Conservation (phyloP, 1,284 basidiomycete species). For the Apiotrichum laibachii region DNA sequence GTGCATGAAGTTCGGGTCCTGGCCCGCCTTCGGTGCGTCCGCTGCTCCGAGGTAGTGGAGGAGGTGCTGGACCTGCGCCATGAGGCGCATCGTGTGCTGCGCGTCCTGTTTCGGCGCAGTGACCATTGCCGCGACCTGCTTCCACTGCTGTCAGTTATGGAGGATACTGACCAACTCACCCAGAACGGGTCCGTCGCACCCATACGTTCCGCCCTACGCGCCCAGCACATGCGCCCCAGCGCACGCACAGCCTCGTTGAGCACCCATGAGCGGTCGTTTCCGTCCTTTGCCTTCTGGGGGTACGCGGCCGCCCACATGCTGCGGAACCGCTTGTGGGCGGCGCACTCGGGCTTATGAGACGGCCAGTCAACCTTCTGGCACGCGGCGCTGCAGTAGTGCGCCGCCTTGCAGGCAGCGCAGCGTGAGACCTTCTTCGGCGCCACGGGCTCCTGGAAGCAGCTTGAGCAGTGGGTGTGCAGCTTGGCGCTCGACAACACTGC, state of each 20-base stretch:
- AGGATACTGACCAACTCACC: slow-evolving; percentile 56
- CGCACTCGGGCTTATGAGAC: slow-evolving; percentile 72
- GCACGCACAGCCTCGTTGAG: slow-evolving; percentile 70
- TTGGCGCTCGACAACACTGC: slow-evolving; percentile 65
- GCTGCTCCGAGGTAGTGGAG: slow-evolving; percentile 39
- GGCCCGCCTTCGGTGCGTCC: neutral
- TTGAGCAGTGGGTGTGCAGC: slow-evolving; percentile 60
- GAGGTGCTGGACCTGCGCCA: slow-evolving; percentile 40
- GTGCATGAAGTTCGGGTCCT: slow-evolving; percentile 15
- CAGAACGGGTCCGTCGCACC: slow-evolving; percentile 55
- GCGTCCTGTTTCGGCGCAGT: slow-evolving; percentile 48
- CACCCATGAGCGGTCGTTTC: slow-evolving; percentile 47
- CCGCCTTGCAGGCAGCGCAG: slow-evolving; percentile 66
- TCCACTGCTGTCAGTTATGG: slow-evolving; percentile 58
- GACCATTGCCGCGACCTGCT: slow-evolving; percentile 68
- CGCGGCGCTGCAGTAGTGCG: slow-evolving; percentile 67
- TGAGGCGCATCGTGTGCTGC: slow-evolving; percentile 29
- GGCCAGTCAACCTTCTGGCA: slow-evolving; percentile 78
- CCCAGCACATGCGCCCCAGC: slow-evolving; percentile 72
- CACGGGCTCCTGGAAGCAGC: slow-evolving; percentile 4
- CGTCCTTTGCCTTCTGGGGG: slow-evolving; percentile 15
- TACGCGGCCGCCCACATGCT: slow-evolving; percentile 22
- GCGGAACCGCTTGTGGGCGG: slow-evolving; percentile 56
- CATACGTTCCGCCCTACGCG: slow-evolving; percentile 58
- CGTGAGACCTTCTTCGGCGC: slow-evolving; percentile 52